phyloP scores from a whole-genome alignment of 345 rosid genomes.

The Eutrema japonicum region DNA sequence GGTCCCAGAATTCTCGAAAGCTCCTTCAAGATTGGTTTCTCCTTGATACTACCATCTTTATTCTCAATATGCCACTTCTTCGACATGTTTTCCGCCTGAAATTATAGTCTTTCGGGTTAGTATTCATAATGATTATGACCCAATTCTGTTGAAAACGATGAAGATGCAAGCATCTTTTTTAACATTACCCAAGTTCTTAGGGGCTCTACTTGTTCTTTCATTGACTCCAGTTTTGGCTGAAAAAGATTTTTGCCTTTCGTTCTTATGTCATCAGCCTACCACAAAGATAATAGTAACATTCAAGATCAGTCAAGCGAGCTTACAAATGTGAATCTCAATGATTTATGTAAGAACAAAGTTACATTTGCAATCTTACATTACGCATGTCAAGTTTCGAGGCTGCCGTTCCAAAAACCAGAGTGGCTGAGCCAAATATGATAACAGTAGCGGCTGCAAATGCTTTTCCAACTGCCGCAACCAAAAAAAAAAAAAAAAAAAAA shows the following conservation, averaged over 20 bases:
- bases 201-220: constrained; percentile 67
- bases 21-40: constrained; percentile 72
- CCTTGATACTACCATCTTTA: constrained; percentile 52
- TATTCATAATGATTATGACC: not conserved
- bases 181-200: constrained; percentile 68
- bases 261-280: constrained; percentile 66
- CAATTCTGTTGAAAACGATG: not conserved
- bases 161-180: constrained; percentile 1
- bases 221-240: constrained; percentile 60
- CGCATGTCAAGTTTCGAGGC: constrained; percentile 68
- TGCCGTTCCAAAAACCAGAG: constrained; percentile 59
- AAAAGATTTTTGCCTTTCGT: constrained; percentile 62
- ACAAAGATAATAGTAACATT: not conserved
- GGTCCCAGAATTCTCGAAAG: constrained; percentile 69
- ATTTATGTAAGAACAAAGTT: not conserved
- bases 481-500: constrained; percentile 11
- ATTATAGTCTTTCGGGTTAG: constrained; percentile 14
- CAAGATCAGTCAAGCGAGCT: constrained; percentile 5
- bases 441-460: constrained; percentile 82
- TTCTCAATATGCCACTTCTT: constrained; percentile 71
- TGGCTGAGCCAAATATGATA: constrained; percentile 75
- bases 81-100: constrained; percentile 66
- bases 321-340: not conserved
- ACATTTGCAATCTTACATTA: constrained; percentile 50
- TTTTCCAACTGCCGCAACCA: constrained; percentile 62